Base-by-base conservation (phyloP, 805 yeast genomes). In the Clavispora phyllophila region DNA sequence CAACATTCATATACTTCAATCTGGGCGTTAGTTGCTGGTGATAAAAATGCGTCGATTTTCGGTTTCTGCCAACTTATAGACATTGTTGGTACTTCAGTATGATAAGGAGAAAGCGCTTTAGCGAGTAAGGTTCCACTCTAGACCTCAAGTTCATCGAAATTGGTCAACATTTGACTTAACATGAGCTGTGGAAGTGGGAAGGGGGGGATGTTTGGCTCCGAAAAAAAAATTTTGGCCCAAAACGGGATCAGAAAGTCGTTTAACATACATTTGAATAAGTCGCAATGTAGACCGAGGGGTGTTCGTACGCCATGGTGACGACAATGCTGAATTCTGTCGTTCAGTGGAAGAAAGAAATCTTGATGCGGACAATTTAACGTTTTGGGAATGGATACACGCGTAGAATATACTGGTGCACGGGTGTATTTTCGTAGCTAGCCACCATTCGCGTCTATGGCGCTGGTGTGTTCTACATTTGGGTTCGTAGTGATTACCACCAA, bases 1-100 rank as follows among this genome's bases (percentile, higher is more conserved):
- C 77, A 65, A 54, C 82, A 73, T 68, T 91, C 86, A 67, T 85
- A 95, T 47, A 90, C 91, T 58, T 70, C 75, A 33, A 70, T 68
- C 75, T 69, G 20, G 23, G 12, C 20, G 46, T 28, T 32, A 34
- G 45, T 22, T 17, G n/a, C 9, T 25, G 33, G 20, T 10, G 26
- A 8, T 18, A 25, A 19, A 34, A 9, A 10, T 23, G 13, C 17
- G 25, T 8, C 31, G 10, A 14, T 9, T 10, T 6, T 9, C 18
- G 4, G 4, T 25, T 25, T 25, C 14, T 25, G 28, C 12, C 5
- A 13, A 13, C 25, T 23, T 23, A 23, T 23, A 23, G n/a, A n/a
- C n/a, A n/a, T n/a, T n/a, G n/a, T n/a, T n/a, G n/a, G n/a, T n/a
- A n/a, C n/a, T n/a, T n/a, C n/a, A n/a, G n/a, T n/a, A n/a, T n/a